phyloP scores from a whole-genome alignment of 2,329 filamentous ascomycete genomes.

The Pseudocercospora eumusae region DNA sequence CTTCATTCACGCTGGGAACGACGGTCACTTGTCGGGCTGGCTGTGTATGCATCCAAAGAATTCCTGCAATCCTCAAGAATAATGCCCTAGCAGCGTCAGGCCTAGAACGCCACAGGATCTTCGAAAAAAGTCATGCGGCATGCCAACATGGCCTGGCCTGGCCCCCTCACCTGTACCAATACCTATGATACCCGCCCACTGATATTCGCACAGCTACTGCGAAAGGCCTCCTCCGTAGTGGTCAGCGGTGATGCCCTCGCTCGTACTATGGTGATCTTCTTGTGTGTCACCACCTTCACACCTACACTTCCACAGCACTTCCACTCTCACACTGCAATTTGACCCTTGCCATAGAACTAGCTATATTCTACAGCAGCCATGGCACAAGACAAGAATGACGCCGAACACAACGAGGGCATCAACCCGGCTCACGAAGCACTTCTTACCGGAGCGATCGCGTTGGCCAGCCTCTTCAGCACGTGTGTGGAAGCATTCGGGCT shows the following conservation, averaged over 20 bases:
- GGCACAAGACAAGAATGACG: conserved; percentile 26
- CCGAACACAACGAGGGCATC: conserved; percentile 31
- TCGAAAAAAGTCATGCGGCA: conserved; percentile 8
- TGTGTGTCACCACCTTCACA: conserved; percentile 2
- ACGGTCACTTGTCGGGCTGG: conserved; percentile 16
- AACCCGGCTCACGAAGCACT: conserved; percentile 35
- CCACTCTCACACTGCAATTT: neutral
- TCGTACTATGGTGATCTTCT: neutral
- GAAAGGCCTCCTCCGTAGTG: neutral
- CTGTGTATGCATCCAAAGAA: neutral
- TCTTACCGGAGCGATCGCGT: conserved; percentile 45
- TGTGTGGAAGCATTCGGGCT: conserved; percentile 52
- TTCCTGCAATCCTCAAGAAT: neutral
- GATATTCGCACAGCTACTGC: conserved; percentile 3
- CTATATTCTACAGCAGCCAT: conserved; percentile 20
- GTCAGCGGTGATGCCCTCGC: conserved; percentile 5
- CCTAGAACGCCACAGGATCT: conserved; percentile 21
- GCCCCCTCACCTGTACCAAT: conserved; percentile 12
- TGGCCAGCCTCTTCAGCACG: conserved; percentile 50
- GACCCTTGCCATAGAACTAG: conserved; percentile 4
- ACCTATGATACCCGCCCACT: neutral
- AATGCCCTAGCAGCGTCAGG: conserved; percentile 4
- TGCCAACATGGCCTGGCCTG: conserved; percentile 3
- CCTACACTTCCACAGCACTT: conserved; percentile 6
- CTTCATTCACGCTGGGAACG: conserved; percentile 18